A percentile compares a stretch with the other conserved stretches of the same genome.
These are phyloP conservation scores for Blepharisma undulans DNA, from an alignment of 169 alveolate genomes.

Conservation along the genomic window DNA sequence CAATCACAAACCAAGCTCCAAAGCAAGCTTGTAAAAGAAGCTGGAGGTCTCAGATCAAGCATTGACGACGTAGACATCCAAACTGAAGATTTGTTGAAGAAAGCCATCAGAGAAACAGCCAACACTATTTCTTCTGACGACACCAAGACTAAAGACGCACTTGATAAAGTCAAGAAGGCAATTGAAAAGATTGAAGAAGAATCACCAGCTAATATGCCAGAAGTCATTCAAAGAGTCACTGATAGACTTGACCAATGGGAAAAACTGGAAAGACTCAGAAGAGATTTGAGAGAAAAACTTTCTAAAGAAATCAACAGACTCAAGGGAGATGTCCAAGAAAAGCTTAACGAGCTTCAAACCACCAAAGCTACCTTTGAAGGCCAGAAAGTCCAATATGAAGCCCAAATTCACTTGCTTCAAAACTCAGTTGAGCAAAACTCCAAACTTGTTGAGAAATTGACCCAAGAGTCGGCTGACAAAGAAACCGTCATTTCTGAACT, in stretches of 20 bases:
- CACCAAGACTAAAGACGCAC: neutral
- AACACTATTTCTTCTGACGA: conserved; percentile 1
- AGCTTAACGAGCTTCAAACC: neutral
- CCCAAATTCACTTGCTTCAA: conserved; percentile 2
- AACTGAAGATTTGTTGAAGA: conserved; percentile 4
- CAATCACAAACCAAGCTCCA: neutral
- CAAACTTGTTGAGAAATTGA: neutral
- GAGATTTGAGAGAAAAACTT: conserved; percentile 20
- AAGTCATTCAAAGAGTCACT: neutral
- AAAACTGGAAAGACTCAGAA: conserved; percentile 12
- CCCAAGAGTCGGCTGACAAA: conserved; percentile 19
- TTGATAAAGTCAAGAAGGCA: neutral
- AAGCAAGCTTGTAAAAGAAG: conserved; percentile 10
- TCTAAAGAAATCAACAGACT: conserved; percentile 22
- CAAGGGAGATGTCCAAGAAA: conserved; percentile 11
- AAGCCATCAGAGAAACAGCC: conserved; percentile 1
- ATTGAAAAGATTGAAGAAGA: neutral
- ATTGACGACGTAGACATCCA: conserved; percentile 12
- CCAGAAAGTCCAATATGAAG: neutral
- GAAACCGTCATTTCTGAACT: neutral
- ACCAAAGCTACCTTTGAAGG: conserved; percentile 14
- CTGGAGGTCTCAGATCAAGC: neutral
- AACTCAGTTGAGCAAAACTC: conserved; percentile 10
- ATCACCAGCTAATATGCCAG: conserved; percentile 2
- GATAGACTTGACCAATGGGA: neutral